Evolutionary conservation across 176 grass and related monocot genomes (phyloP).

Genomic region (Musa acuminata): DNA sequence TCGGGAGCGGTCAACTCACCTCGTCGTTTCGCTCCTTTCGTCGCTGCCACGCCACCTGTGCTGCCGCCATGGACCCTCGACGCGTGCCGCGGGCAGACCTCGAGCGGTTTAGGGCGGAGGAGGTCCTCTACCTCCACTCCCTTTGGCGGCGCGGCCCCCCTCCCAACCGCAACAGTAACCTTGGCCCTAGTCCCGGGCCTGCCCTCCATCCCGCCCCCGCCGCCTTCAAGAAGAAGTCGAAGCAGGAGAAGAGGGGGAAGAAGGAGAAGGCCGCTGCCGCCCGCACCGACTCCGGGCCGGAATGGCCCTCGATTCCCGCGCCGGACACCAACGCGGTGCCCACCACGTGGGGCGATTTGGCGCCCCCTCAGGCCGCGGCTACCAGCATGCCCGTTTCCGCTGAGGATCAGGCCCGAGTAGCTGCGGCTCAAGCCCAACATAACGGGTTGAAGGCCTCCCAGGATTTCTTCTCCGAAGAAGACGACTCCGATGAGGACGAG

Average conservation of each 20-base stretch:
- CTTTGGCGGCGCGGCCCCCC: conserved; percentile 45
- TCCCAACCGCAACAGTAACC: background rate
- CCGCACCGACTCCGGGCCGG: conserved; percentile 8
- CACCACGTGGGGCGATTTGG: background rate
- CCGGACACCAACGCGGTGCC: background rate
- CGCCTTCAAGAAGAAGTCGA: conserved; percentile 7
- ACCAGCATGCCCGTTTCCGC: background rate
- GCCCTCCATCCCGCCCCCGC: background rate
- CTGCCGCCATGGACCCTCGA: conserved; percentile 1
- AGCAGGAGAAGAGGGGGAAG: conserved; percentile 8
- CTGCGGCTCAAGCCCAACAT: conserved; percentile 12
- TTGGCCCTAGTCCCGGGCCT: background rate
- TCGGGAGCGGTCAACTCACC: too few species aligned
- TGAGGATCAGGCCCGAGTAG: background rate
- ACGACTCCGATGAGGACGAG: conserved; percentile 26
- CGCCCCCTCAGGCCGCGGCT: background rate
- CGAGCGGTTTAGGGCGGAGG: conserved; percentile 29
- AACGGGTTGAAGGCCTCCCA: conserved; percentile 18
- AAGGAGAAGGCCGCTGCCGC: background rate
- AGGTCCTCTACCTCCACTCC: conserved; percentile 60
- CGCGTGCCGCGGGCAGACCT: background rate
- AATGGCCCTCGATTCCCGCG: conserved; percentile 2
- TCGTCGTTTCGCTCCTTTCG: background rate
- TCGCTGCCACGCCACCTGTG: background rate
- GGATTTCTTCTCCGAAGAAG: conserved; percentile 37